Base-by-base conservation (phyloP, 129 eudicot species). In the Flaveria sonorensis region DNA sequence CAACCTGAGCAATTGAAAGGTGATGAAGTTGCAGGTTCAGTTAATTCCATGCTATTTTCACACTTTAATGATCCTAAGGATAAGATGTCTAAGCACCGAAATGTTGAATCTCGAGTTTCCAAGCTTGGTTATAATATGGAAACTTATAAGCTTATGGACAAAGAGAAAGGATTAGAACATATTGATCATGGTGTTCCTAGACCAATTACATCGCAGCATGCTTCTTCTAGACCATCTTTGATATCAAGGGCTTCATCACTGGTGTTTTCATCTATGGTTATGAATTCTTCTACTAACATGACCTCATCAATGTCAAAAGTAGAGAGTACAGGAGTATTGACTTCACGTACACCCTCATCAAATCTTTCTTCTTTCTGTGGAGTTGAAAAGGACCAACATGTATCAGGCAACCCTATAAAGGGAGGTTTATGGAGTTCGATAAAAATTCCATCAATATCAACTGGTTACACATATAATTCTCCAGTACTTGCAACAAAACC, bases 31-130 rank as follows among this genome's bases (percentile, higher is more conserved):
- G 53, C 76, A 51, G 71, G 61, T 71, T 76, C 75, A 20, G 75
- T 55, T 36, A 70, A 70, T 71, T 71, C 87, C 60, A 36, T 51
- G 71, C 67, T 70, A 78, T 70, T 74, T 72, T 63, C 89, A 16
- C 52, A 60, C 47, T 42, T 75, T 16, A 79, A 60, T 24, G 68
- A 52, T 77, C 36, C 85, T 52, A 81, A 73, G 61, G 85, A 67
- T 57, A 60, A 72, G 72, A 42, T 52, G 21, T 48, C 81, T 52
- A 66, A 75, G 74, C 81, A 79, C 47, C 73, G 21, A 15, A 83
- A 74, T 21, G 70, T 9, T 65, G 85, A 78, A 81, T 79, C 86
- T 79, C 81, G 48, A 76, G 52, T 63, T 75, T 53, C 71, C 60
- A 84, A 75, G 48, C 71, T 81, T 63, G 78, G 66, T 70, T 72